phyloP scores from a whole-genome alignment of 306 rosid genomes.

The Sindora glabra region DNA sequence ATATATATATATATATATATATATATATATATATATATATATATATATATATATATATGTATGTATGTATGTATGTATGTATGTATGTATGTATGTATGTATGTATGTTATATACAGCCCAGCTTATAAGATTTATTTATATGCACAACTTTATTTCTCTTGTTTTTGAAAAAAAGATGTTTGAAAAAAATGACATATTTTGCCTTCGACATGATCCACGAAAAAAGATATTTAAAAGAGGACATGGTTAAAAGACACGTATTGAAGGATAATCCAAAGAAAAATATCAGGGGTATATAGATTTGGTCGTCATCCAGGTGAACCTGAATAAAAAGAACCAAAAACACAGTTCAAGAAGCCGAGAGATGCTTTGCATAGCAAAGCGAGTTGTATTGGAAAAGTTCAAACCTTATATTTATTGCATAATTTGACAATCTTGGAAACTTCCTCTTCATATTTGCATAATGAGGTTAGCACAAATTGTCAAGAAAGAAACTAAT shows the following conservation, averaged over 20 bases:
- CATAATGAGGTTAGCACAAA: slow-evolving; percentile 10
- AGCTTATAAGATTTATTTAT: too few species aligned
- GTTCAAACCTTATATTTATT: slow-evolving; percentile 55
- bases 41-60: too few species aligned
- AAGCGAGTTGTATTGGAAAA: slow-evolving; percentile 12
- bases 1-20: too few species aligned
- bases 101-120: too few species aligned
- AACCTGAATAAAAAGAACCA: not conserved
- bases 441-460: slow-evolving; percentile 91
- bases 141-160: too few species aligned
- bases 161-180: too few species aligned
- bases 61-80: too few species aligned
- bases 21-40: too few species aligned
- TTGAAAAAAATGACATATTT: too few species aligned
- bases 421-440: slow-evolving; percentile 62
- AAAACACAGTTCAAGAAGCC: slow-evolving; percentile 5
- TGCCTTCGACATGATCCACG: too few species aligned
- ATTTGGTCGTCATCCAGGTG: slow-evolving; percentile 1
- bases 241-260: not conserved
- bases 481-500: slow-evolving; percentile 2
- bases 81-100: too few species aligned
- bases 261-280: not conserved
- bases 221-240: too few species aligned
- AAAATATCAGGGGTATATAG: not conserved
- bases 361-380: not conserved